phyloP scores from a whole-genome alignment of 768 basidiomycete species.

The Mycena belliarum region DNA sequence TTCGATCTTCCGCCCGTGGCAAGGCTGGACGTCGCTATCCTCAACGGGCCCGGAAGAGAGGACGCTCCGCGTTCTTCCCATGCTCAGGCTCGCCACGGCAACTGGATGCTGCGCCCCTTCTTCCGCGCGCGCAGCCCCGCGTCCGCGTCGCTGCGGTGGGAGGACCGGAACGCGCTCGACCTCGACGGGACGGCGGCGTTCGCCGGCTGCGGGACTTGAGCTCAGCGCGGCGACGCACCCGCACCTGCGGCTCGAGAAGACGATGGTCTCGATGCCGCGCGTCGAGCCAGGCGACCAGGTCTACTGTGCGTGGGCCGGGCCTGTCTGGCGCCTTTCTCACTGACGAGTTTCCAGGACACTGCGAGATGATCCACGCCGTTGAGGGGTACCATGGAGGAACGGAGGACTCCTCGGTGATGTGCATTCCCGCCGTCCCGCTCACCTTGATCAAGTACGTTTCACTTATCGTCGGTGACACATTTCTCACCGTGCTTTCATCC shows the following conservation, averaged over 20 bases:
- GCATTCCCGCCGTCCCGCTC: constrained; percentile 56
- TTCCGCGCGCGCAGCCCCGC: constrained; percentile 42
- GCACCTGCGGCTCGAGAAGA: constrained; percentile 54
- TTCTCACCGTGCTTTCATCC: neutral
- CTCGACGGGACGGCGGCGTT: constrained; percentile 47
- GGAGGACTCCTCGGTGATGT: constrained; percentile 55
- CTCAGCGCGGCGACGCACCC: constrained; percentile 59
- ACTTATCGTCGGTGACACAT: neutral
- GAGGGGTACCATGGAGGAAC: constrained; percentile 48
- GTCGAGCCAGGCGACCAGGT: constrained; percentile 50
- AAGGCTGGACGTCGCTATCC: constrained; percentile 57
- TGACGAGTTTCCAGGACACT: constrained; percentile 44
- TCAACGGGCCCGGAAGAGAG: constrained; percentile 60
- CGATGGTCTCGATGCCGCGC: constrained; percentile 58
- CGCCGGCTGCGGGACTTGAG: constrained; percentile 58
- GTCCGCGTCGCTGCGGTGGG: constrained; percentile 35
- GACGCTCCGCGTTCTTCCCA: constrained; percentile 62
- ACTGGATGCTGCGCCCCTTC: constrained; percentile 66
- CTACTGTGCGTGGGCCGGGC: constrained; percentile 41
- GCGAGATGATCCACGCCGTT: constrained; percentile 58
- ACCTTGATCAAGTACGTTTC: constrained; percentile 47
- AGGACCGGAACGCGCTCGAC: constrained; percentile 62
- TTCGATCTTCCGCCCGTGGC: constrained; percentile 35
- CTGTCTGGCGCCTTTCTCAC: too few relatives aligned
- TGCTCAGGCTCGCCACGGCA: constrained; percentile 53